These are phyloP conservation scores for Lumnitzera littorea DNA, from an alignment of 345 rosid species.

Conservation along the genomic window DNA sequence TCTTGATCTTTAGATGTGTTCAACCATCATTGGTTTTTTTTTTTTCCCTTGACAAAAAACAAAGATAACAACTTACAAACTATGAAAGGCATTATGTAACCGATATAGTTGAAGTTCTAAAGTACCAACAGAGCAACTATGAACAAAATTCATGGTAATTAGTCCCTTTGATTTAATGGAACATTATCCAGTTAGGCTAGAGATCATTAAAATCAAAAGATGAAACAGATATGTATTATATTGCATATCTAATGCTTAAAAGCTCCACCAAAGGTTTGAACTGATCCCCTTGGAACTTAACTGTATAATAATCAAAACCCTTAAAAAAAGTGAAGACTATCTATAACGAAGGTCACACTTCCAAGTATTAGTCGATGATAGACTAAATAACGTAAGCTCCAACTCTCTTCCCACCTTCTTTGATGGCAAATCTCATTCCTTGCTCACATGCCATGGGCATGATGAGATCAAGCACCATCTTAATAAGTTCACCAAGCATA, in stretches of 20 bases:
- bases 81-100: too few species aligned
- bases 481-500: constrained; percentile 17
- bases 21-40: too few species aligned
- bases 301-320: constrained; percentile 1
- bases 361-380: constrained; percentile 11
- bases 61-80: too few species aligned
- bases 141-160: neutral
- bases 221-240: constrained; percentile 2
- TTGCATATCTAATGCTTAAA: constrained; percentile 1
- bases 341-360: neutral
- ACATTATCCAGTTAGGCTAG: constrained; percentile 1
- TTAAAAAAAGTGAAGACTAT: neutral
- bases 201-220: constrained; percentile 2
- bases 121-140: neutral
- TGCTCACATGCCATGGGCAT: constrained; percentile 18
- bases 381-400: constrained; percentile 17
- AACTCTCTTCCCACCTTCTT: constrained; percentile 19
- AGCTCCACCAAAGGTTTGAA: too few species aligned
- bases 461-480: constrained; percentile 21
- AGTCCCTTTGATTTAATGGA: neutral
- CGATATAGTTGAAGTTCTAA: neutral
- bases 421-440: constrained; percentile 18
- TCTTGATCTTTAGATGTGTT: too few species aligned
- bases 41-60: too few species aligned
- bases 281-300: too few species aligned